Conservation (phyloP, 768 basidiomycete species). For the Ramaria sp. region DNA sequence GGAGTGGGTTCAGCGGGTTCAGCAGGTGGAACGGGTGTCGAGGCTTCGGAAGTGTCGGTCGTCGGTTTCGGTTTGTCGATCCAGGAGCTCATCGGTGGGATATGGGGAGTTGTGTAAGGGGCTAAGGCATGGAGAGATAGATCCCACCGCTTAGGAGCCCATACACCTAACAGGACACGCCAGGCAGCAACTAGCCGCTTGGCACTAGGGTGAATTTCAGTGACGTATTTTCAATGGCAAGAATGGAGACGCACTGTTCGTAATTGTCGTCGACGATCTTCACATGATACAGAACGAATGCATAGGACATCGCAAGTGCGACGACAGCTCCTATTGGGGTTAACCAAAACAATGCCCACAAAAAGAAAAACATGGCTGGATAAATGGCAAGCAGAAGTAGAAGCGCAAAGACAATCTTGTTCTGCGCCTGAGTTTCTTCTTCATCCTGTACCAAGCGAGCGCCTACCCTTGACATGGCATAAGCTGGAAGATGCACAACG, state of each 20-base stretch:
- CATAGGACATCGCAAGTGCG: slow-evolving; percentile 57
- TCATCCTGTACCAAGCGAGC: slow-evolving; percentile 71
- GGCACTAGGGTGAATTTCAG: slow-evolving; percentile 32
- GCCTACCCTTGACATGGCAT: slow-evolving; percentile 68
- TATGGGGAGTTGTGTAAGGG: slow-evolving; percentile 55
- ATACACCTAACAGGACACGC: slow-evolving; percentile 92
- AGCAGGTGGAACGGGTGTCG: slow-evolving; percentile 15
- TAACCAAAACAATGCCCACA: slow-evolving; percentile 80
- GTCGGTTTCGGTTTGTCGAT: slow-evolving; percentile 34
- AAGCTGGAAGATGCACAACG: slow-evolving; percentile 74
- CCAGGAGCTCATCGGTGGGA: slow-evolving; percentile 65
- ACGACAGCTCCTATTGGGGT: slow-evolving; percentile 63
- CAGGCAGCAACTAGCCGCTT: slow-evolving; percentile 90
- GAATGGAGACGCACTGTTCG: slow-evolving; percentile 46
- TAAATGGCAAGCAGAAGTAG: slow-evolving; percentile 69
- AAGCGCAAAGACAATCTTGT: slow-evolving; percentile 82
- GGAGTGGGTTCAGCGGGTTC: slow-evolving; percentile 14
- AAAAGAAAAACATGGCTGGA: slow-evolving; percentile 68
- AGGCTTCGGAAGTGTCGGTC: slow-evolving; percentile 9
- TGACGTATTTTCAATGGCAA: slow-evolving; percentile 1
- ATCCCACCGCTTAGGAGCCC: slow-evolving; percentile 81
- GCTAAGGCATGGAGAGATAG: slow-evolving; percentile 62
- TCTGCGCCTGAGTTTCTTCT: slow-evolving; percentile 94
- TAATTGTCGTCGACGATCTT: slow-evolving; percentile 79
- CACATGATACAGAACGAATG: slow-evolving; percentile 79